Evolutionary conservation across 2,329 filamentous ascomycete species (phyloP).

Genomic region (Harringtonia lauricola): DNA sequence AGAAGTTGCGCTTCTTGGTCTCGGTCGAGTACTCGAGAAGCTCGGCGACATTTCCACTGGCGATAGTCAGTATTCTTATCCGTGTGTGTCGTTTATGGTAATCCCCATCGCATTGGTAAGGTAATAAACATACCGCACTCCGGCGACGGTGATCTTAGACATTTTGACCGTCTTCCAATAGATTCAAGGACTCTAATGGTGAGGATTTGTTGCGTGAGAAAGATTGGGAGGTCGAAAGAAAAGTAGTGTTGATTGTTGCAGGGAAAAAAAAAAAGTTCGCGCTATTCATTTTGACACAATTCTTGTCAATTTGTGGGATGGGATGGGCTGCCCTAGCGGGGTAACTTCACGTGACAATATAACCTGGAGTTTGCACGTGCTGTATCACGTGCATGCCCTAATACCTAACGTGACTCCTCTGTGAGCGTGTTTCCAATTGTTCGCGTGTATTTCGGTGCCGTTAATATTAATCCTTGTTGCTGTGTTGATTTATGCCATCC

Average conservation of each 20-base stretch:
- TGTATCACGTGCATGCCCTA: constrained; percentile 14
- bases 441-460: too few relatives aligned
- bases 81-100: not conserved
- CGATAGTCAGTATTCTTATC: constrained; percentile 4
- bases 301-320: not conserved
- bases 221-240: not conserved
- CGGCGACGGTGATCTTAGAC: constrained; percentile 47
- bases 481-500: too few relatives aligned
- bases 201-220: constrained; percentile 15
- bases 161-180: constrained; percentile 65
- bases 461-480: too few relatives aligned
- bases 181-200: constrained; percentile 16
- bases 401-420: too few relatives aligned
- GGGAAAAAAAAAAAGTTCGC: constrained; percentile 2
- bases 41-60: constrained; percentile 74
- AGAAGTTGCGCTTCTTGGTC: constrained; percentile 97
- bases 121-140: constrained; percentile 22
- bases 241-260: constrained; percentile 1
- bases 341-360: not conserved
- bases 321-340: constrained; percentile 4
- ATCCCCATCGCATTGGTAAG: too few relatives aligned
- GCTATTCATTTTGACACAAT: not conserved
- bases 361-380: too few relatives aligned
- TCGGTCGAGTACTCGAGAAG: constrained; percentile 86
- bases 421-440: too few relatives aligned